These are phyloP conservation scores for Apiosordaria backusii DNA, from an alignment of 495 filamentous ascomycete species.

Conservation along the genomic window DNA sequence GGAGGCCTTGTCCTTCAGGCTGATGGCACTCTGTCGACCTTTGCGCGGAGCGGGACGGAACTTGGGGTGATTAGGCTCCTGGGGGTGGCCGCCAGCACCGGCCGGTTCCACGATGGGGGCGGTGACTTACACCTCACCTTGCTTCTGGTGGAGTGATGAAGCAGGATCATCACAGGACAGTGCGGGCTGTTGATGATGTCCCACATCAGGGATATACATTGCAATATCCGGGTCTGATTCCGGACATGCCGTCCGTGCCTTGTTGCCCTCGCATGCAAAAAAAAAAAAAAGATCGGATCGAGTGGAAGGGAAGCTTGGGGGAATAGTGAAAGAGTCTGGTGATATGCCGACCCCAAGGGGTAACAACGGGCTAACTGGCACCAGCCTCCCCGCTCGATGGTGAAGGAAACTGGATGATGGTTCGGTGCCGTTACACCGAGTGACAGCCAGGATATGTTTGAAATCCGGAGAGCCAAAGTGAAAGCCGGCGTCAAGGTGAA, in stretches of 20 bases:
- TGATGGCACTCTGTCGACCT: constrained; percentile 10
- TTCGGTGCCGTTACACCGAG: constrained; percentile 3
- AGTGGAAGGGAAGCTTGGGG: not conserved
- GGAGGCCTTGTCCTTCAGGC: constrained; percentile 9
- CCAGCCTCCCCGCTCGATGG: not conserved
- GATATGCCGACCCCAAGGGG: not conserved
- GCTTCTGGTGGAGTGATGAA: constrained; percentile 29
- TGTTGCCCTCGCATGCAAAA: not conserved
- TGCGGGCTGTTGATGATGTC: constrained; percentile 13
- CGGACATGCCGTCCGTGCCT: constrained; percentile 15
- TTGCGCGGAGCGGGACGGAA: constrained; percentile 16
- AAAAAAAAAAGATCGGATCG: not conserved
- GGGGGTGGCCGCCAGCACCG: constrained; percentile 13
- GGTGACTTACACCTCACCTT: constrained; percentile 31
- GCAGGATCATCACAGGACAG: constrained; percentile 17
- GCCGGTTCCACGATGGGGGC: constrained; percentile 24
- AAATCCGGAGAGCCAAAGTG: constrained; percentile 22
- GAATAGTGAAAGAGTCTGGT: not conserved
- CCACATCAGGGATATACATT: constrained; percentile 9
- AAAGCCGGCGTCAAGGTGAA: constrained; percentile 14
- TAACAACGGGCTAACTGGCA: not conserved
- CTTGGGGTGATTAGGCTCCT: constrained; percentile 20
- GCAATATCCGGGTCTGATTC: constrained; percentile 24
- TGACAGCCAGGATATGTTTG: constrained; percentile 18
- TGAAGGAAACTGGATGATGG: not conserved